Percentiles rank a stretch among this genome's conserved stretches.
Conservation (phyloP, 2,329 filamentous ascomycete genomes). For the Cryphonectria naterciae region DNA sequence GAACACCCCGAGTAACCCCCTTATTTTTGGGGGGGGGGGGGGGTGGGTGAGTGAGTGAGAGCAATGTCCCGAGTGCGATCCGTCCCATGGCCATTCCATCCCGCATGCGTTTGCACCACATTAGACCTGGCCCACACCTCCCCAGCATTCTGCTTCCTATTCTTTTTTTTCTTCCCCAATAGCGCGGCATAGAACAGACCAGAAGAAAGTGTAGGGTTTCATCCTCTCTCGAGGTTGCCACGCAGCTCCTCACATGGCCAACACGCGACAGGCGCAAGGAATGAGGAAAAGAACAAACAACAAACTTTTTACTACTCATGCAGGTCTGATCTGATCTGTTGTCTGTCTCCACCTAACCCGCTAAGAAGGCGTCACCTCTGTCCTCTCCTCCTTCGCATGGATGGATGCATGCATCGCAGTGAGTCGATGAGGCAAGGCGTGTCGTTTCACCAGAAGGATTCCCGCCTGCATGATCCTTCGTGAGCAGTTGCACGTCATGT, state of each 20-base stretch:
- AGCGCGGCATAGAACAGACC: neutral
- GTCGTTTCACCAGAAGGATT: conserved; percentile 6
- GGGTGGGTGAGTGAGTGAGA: neutral
- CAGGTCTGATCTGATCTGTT: conserved; percentile 3
- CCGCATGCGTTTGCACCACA: neutral
- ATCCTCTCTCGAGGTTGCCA: neutral
- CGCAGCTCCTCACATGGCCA: neutral
- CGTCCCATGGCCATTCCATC: neutral
- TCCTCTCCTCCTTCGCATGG: neutral
- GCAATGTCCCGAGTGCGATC: neutral
- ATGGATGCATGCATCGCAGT: neutral
- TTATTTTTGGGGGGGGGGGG: neutral
- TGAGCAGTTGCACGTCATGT: neutral
- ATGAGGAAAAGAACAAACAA: neutral
- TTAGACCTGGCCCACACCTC: neutral
- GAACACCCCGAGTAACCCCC: too few relatives aligned
- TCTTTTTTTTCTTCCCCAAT: neutral
- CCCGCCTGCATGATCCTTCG: conserved; percentile 9
- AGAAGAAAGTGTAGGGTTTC: neutral
- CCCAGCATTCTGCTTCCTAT: neutral
- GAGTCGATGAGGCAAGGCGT: neutral
- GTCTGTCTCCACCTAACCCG: neutral
- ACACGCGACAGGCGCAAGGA: conserved; percentile 1
- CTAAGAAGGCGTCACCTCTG: neutral
- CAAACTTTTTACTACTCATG: neutral